These are phyloP conservation scores for Hippophae tibetana DNA, from an alignment of 306 rosid species.

Conservation along the genomic window DNA sequence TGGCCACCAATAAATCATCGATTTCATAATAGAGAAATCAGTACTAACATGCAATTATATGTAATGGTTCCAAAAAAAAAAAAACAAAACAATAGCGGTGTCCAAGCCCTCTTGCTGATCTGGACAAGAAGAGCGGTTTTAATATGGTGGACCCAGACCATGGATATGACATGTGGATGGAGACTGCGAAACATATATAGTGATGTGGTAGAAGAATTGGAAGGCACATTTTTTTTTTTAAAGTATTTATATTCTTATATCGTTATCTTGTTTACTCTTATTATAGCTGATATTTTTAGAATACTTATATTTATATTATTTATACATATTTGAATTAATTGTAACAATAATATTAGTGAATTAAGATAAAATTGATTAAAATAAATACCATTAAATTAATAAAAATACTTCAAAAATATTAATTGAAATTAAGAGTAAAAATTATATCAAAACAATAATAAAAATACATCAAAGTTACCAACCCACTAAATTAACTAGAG, in stretches of 20 bases:
- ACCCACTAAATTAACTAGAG: no score
- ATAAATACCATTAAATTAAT: no score
- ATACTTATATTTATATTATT: no score
- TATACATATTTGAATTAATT: no score
- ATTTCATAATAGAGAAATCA: not conserved
- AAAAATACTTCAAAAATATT: no score
- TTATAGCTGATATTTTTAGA: no score
- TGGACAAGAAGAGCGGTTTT: conserved; percentile 14
- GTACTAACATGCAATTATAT: not conserved
- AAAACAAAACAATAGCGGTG: not conserved
- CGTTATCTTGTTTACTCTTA: no score
- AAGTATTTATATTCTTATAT: not conserved
- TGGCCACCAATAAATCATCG: not conserved
- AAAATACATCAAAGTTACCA: no score
- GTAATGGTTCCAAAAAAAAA: not conserved
- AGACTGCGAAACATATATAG: conserved; percentile 15
- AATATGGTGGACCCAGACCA: conserved; percentile 11
- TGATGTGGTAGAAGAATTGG: conserved; percentile 36
- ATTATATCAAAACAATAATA: no score
- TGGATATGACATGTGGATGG: conserved; percentile 30
- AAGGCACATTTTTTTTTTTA: not conserved
- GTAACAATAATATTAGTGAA: no score
- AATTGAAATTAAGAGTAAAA: no score
- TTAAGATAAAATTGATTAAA: no score
- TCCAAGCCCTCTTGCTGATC: conserved; percentile 21